Conservation (phyloP, 306 rosid species). For the Betula pendula region DNA sequence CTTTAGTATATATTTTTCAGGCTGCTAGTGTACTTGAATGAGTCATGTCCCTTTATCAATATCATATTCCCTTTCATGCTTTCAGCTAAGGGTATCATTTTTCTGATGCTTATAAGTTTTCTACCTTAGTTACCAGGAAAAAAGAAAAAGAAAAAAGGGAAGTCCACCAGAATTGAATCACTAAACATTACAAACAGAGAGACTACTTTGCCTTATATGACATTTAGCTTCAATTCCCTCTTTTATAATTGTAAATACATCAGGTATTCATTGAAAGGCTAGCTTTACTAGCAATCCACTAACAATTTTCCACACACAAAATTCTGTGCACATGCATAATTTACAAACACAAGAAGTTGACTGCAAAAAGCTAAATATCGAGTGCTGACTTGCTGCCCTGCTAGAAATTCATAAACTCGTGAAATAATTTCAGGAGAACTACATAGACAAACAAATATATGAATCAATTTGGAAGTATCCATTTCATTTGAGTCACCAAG, state of each 20-base stretch:
- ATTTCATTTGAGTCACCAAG: not conserved
- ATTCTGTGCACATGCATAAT: not conserved
- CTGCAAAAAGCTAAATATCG: not conserved
- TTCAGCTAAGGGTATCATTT: not conserved
- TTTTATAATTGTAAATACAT: not conserved
- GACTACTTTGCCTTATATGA: not conserved
- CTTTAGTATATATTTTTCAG: not conserved
- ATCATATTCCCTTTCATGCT: not conserved
- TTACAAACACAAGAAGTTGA: not conserved
- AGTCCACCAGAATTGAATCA: not conserved
- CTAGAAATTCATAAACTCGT: not conserved
- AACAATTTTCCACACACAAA: not conserved
- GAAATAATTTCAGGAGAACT: not conserved
- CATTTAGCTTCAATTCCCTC: not conserved
- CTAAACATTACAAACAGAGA: not conserved
- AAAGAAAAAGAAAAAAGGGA: not conserved
- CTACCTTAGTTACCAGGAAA: not conserved
- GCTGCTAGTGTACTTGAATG: not conserved
- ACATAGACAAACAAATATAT: not conserved
- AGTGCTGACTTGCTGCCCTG: no score
- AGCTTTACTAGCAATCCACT: conserved; percentile 2
- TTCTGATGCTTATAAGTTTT: not conserved
- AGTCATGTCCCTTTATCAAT: not conserved
- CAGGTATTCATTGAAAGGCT: not conserved
- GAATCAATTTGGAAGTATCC: not conserved